These are phyloP conservation scores for Tricladium varicosporioides DNA, from an alignment of 2,329 filamentous ascomycete species.

Conservation along the genomic window DNA sequence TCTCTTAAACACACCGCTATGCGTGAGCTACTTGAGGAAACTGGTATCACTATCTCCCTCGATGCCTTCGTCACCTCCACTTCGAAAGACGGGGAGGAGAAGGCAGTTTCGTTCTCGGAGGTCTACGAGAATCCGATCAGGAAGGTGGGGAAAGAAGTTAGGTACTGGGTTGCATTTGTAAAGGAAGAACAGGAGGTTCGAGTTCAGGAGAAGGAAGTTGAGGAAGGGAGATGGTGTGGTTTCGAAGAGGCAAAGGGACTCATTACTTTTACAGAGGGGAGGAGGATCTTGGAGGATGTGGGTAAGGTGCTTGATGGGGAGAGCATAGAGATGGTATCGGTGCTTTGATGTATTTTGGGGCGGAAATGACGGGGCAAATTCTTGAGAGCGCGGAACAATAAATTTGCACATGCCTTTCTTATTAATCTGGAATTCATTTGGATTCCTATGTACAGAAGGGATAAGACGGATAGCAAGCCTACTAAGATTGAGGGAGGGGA, in stretches of 20 bases:
- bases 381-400: no score
- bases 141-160: constrained; percentile 19
- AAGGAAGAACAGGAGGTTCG: constrained; percentile 11
- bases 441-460: no score
- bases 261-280: constrained; percentile 15
- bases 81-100: background rate
- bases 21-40: constrained; percentile 21
- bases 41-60: constrained; percentile 5
- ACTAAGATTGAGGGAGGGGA: no score
- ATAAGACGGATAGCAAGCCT: no score
- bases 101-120: constrained; percentile 2
- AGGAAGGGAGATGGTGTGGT: constrained; percentile 17
- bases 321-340: no score
- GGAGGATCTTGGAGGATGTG: constrained; percentile 13
- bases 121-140: constrained; percentile 14
- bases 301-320: background rate
- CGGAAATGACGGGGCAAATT: no score
- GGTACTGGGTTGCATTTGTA: constrained; percentile 15
- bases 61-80: constrained; percentile 7
- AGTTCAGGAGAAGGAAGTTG: constrained; percentile 21
- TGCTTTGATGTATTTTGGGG: no score
- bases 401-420: no score
- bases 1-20: constrained; percentile 10
- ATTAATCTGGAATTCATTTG: no score
- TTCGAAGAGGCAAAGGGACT: constrained; percentile 15